Evolutionary conservation across 1,284 basidiomycete species (phyloP), one percentile per base, ranked within the genome.

Genomic region (Bjerkandera adusta): DNA sequence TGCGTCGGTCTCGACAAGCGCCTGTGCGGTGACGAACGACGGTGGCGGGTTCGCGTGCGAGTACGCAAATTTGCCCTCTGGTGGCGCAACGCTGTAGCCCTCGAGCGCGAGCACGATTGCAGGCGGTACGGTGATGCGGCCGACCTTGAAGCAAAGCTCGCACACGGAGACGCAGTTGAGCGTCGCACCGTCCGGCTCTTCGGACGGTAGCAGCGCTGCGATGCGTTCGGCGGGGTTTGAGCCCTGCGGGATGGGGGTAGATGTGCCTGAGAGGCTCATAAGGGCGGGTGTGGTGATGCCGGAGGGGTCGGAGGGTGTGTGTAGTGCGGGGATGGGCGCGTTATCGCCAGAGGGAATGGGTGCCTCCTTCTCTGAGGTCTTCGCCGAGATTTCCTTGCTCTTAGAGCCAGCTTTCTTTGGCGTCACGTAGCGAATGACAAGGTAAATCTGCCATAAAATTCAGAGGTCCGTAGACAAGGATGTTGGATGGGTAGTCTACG

Each of bases 91-190:
- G 24, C 68, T 68, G 57, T 81, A 76, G 0, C 83, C 83, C 46
- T 81, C 78, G 3, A 65, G 56, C 1, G 76, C 81, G 24, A 84
- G 60, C 7, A 76, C 72, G 47, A 87, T 51, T 2, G 68, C 69
- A 8, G 89, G 89, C 3, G 89, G 89, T 43, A 91, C 73, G 10
- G 87, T 91, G 50, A 90, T 79, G 1, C 89, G 74, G 0, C 82
- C 85, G 35, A 78, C 64, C 65, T 92, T 92, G 76, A 83, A 89
- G 59, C 85, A 88, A 43, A 81, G 63, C 52, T 82, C 78, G 30
- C 82, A 82, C 39, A 92, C 70, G 29, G 77, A 73, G 49, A 90
- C 62, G 55, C 85, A 88, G 62, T 90, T 79, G 3, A 92, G 67
- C 12, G 76, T 71, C 3, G 74, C 72, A 43, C 80, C 81, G 53